Percentiles rank a stretch among this genome's conserved stretches.
phyloP scores from a whole-genome alignment of 2,329 filamentous ascomycete species.

The Stagonosporopsis chrysanthemi region DNA sequence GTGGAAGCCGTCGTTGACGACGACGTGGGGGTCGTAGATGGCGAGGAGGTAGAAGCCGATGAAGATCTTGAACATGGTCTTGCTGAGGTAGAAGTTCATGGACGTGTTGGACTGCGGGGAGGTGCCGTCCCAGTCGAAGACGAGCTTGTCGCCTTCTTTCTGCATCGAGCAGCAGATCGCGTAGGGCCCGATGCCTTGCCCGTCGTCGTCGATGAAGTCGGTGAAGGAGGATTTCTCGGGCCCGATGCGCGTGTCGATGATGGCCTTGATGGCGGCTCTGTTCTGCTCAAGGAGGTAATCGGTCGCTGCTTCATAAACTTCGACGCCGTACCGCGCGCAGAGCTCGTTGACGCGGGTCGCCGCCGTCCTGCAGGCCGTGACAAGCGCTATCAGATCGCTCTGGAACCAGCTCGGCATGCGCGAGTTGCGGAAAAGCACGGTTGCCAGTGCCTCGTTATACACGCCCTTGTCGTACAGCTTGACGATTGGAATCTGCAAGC shows the following conservation, averaged over 20 bases:
- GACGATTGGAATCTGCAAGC: constrained; percentile 58
- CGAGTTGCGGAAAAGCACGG: constrained; percentile 58
- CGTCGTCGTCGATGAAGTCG: constrained; percentile 60
- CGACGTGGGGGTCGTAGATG: constrained; percentile 56
- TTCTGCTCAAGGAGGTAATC: constrained; percentile 56
- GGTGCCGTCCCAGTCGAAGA: constrained; percentile 60
- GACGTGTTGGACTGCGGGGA: constrained; percentile 56
- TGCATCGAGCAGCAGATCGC: constrained; percentile 58
- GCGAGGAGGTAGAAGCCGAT: constrained; percentile 59
- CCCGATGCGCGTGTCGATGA: constrained; percentile 57
- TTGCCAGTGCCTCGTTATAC: constrained; percentile 55
- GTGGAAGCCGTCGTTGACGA: constrained; percentile 62
- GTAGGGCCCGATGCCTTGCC: constrained; percentile 56
- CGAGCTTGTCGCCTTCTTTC: constrained; percentile 53
- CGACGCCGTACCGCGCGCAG: constrained; percentile 54
- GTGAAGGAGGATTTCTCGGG: constrained; percentile 55
- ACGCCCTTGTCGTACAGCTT: constrained; percentile 57
- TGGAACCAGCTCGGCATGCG: constrained; percentile 59
- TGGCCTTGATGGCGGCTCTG: constrained; percentile 53
- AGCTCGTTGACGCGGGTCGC: constrained; percentile 56
- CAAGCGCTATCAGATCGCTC: constrained; percentile 57
- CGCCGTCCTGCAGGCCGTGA: constrained; percentile 57
- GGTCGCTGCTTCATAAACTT: constrained; percentile 57
- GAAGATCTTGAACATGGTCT: constrained; percentile 62
- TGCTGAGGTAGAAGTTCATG: constrained; percentile 60